Evolutionary conservation across 2,329 filamentous ascomycete species (phyloP).

Genomic region (Colletotrichum liriopes): DNA sequence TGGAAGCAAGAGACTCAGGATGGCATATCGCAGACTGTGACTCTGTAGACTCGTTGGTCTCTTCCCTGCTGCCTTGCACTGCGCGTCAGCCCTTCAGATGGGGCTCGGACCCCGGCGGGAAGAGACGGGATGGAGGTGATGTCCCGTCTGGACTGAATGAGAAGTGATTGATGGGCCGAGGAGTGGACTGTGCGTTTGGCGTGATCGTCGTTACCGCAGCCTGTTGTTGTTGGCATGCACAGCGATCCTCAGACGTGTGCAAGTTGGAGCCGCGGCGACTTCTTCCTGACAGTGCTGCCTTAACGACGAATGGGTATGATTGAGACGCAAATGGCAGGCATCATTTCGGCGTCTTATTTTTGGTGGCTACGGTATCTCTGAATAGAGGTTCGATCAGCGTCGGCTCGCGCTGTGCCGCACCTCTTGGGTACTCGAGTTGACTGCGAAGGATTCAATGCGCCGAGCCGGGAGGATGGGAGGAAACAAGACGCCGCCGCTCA

Average conservation of each 20-base stretch:
- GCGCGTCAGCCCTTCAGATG: background rate
- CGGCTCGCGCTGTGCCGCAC: conserved; percentile 3
- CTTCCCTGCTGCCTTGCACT: background rate
- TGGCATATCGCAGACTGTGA: background rate
- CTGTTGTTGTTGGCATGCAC: background rate
- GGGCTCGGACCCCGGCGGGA: conserved; percentile 4
- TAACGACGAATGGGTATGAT: background rate
- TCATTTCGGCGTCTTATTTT: background rate
- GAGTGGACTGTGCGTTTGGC: background rate
- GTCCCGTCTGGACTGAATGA: background rate
- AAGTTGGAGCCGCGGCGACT: background rate
- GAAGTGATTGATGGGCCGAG: background rate
- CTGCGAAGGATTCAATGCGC: background rate
- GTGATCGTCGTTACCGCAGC: background rate
- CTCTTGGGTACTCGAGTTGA: background rate
- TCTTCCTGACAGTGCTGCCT: background rate
- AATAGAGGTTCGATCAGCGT: background rate
- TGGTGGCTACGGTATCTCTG: background rate
- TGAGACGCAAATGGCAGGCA: background rate
- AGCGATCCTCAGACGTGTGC: background rate
- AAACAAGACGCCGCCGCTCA: background rate
- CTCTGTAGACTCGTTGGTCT: background rate
- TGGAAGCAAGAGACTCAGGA: background rate
- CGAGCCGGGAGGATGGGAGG: conserved; percentile 10
- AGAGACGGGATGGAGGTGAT: background rate